Percentiles rank a stretch among this genome's conserved stretches.
Conservation (phyloP, 371 early-diverging fungal genomes). For the Mortierella sp. region DNA sequence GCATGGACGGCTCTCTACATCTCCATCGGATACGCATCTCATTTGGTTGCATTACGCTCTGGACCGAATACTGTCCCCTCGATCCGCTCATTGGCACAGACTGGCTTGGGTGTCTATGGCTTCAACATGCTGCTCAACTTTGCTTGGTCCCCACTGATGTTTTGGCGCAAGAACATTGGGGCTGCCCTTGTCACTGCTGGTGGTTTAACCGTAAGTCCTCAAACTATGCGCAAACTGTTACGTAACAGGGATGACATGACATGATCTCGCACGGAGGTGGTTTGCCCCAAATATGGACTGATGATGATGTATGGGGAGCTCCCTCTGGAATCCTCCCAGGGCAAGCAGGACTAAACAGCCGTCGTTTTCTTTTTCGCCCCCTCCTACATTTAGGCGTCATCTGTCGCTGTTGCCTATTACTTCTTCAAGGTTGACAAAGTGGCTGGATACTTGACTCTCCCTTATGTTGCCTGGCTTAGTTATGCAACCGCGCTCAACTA, state of each 20-base stretch:
- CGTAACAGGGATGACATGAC: too few species aligned
- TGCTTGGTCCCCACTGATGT: constrained; percentile 45
- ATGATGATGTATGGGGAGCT: neutral
- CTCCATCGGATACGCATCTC: constrained; percentile 46
- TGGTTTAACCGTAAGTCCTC: constrained; percentile 37
- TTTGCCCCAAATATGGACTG: neutral
- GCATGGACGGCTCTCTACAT: constrained; percentile 37
- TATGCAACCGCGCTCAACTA: constrained; percentile 47
- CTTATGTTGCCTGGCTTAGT: constrained; percentile 47
- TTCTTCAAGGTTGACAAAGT: constrained; percentile 44
- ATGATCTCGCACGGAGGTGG: too few species aligned
- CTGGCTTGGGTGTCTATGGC: constrained; percentile 38
- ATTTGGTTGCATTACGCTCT: constrained; percentile 29
- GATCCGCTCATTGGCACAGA: constrained; percentile 22
- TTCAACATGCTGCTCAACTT: constrained; percentile 36
- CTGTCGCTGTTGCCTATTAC: constrained; percentile 32
- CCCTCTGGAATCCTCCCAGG: neutral
- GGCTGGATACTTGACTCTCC: constrained; percentile 46
- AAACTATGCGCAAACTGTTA: neutral
- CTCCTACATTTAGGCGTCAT: constrained; percentile 11
- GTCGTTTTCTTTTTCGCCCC: neutral
- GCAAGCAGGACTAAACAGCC: too few species aligned
- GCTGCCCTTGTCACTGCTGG: constrained; percentile 39
- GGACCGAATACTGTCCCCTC: constrained; percentile 21
- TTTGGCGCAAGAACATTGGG: constrained; percentile 39